Evolutionary conservation across 768 basidiomycete genomes (phyloP).

Genomic region (Pleurotus tuber-regium): DNA sequence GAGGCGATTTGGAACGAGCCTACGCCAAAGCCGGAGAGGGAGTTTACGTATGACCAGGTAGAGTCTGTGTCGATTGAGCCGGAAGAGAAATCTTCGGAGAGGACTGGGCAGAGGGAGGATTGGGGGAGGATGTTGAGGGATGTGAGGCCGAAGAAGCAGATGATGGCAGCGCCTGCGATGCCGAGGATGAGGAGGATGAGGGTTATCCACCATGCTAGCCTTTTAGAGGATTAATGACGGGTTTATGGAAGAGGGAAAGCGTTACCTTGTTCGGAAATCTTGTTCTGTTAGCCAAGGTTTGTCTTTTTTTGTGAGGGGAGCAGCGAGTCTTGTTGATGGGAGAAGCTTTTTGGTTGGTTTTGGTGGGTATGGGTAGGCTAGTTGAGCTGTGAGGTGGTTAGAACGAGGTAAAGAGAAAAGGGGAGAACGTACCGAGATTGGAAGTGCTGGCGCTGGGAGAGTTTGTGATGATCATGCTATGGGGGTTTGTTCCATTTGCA

Average conservation of each 20-base stretch:
- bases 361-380: conserved; percentile 18
- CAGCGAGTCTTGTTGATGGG: conserved; percentile 47
- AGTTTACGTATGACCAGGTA: conserved; percentile 58
- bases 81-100: conserved; percentile 67
- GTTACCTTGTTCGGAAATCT: conserved; percentile 27
- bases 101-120: conserved; percentile 52
- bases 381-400: too few relatives aligned
- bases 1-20: conserved; percentile 86
- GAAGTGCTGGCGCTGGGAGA: conserved; percentile 16
- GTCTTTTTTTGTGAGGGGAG: conserved; percentile 46
- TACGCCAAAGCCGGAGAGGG: conserved; percentile 26
- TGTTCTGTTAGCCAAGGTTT: conserved; percentile 62
- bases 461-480: not conserved
- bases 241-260: not conserved
- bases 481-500: conserved; percentile 22
- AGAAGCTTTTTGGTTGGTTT: conserved; percentile 34
- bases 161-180: conserved; percentile 43
- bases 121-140: conserved; percentile 43
- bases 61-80: conserved; percentile 39
- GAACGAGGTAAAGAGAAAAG: not conserved
- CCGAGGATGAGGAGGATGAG: conserved; percentile 54
- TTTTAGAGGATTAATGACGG: not conserved
- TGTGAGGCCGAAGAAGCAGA: conserved; percentile 53
- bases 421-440: not conserved
- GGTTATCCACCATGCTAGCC: conserved; percentile 41